Base-by-base conservation (phyloP, 768 basidiomycete species). In the Kwoniella sp. region DNA sequence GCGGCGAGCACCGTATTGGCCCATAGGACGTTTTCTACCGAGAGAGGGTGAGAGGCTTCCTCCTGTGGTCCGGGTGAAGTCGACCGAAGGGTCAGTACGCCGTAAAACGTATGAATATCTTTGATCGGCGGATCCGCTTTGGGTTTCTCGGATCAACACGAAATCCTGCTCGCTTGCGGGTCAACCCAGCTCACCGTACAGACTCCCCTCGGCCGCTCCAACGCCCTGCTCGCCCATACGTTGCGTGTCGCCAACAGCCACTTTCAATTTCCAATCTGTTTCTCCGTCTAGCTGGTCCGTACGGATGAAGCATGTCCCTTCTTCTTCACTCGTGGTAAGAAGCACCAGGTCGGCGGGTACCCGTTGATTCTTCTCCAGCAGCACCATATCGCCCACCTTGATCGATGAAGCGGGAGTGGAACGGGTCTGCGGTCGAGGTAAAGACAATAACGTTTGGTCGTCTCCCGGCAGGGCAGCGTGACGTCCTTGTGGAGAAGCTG, bases 201-300 rank as follows among this genome's bases (percentile, higher is more conserved):
- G 82, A 60, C 91, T 89, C 0, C 89, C 95, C 56, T 89, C 86
- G 22, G 92, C 74, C 14, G 74, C 65, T 49, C 84, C 73, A 1
- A 86, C 64, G 8, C 79, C 78, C 23, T 69, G 71, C 41, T 85
- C 82, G 6, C 66, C 62, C 45, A 91, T 71, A 60, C 84, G 85
- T 77, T 95, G 91, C 37, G 84, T 86, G 22, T 85, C 80, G 2
- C 86, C 81, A 0, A 93, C 84, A 1, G 93, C 91, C 1, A 95
- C 87, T 3, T 88, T 82, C 42, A 96, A 78, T 73, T 99, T 99
- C 95, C 95, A 98, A 66, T 99, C 95, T 3, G 95, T 99, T 76
- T 99, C 95, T 36, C 95, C 95, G 59, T 99, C 95, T 25, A 99
- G 79, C 69, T 98, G 95, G 75, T 99, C 95, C 1, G 93, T 99